Conservation (phyloP, 805 yeast genomes). For the Starmerella ratchasimensis region DNA sequence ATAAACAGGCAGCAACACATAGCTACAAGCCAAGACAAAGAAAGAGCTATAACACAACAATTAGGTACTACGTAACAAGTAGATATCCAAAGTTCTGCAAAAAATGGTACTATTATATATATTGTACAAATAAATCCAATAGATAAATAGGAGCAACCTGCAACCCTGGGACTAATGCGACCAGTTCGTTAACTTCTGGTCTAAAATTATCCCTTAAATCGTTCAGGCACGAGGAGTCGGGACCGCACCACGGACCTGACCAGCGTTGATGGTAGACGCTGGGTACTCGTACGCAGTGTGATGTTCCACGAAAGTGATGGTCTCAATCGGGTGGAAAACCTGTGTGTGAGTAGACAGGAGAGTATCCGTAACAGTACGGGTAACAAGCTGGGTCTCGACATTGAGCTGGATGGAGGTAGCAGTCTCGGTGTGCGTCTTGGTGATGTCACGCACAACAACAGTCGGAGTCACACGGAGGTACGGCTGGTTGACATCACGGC, state of each 20-base stretch:
- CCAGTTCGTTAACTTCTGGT: not conserved
- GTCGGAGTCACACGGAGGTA: conserved; percentile 13
- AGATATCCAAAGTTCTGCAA: not conserved
- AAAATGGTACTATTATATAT: too few relatives aligned
- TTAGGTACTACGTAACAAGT: too few relatives aligned
- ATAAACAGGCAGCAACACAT: too few relatives aligned
- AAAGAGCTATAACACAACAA: too few relatives aligned
- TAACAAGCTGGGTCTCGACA: conserved; percentile 1
- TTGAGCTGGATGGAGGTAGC: conserved; percentile 6
- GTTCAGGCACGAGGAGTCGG: not conserved
- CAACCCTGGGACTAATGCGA: too few relatives aligned
- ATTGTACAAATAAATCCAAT: too few relatives aligned
- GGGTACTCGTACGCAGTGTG: conserved; percentile 13
- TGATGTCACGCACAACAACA: conserved; percentile 4
- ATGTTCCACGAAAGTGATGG: conserved; percentile 8
- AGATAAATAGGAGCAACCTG: too few relatives aligned
- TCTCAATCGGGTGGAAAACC: conserved; percentile 9
- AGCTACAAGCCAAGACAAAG: too few relatives aligned
- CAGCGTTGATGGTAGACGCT: conserved; percentile 12
- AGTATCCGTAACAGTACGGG: conserved; percentile 13
- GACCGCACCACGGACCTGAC: conserved; percentile 1
- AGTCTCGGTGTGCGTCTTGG: conserved; percentile 10
- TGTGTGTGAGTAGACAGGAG: conserved; percentile 6
- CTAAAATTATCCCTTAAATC: too few relatives aligned
- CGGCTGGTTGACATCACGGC: conserved; percentile 1